Evolutionary conservation across 2,329 filamentous ascomycete genomes (phyloP).

Genomic region (Cladosporium sp.): DNA sequence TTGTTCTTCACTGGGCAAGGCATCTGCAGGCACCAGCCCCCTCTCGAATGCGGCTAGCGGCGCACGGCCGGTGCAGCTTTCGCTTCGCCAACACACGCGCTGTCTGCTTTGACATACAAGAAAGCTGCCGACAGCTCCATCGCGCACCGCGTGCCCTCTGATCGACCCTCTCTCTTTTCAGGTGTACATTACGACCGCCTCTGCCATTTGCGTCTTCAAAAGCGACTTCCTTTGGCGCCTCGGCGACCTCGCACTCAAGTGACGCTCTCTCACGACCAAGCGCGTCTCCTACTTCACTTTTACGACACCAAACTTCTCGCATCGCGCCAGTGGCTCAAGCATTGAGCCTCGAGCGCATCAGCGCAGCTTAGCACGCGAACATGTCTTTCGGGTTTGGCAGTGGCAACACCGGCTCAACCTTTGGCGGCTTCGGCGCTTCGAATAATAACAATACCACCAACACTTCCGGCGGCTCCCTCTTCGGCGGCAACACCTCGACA

Average conservation of each 20-base stretch:
- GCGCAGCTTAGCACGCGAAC: not conserved
- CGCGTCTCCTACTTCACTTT: constrained; percentile 1
- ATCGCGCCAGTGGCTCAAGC: constrained; percentile 2
- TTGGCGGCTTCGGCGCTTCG: constrained; percentile 17
- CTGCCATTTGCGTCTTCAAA: not conserved
- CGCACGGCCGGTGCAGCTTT: constrained; percentile 5
- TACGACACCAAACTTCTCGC: not conserved
- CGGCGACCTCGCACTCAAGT: not conserved
- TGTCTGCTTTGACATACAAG: constrained; percentile 1
- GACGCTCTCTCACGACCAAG: constrained; percentile 4
- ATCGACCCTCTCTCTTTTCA: not conserved
- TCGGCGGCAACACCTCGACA: constrained; percentile 24
- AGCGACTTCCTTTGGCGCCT: not conserved
- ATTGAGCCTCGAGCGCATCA: not conserved
- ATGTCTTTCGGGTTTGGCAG: constrained; percentile 27
- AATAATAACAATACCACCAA: constrained; percentile 18
- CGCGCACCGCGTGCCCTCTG: not conserved
- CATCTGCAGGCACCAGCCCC: not conserved
- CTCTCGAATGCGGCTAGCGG: not conserved
- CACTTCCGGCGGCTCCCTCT: constrained; percentile 28
- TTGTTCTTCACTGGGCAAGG: not conserved
- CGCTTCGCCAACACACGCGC: constrained; percentile 6
- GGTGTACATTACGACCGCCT: constrained; percentile 6
- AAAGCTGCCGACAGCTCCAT: constrained; percentile 5
- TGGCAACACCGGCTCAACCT: constrained; percentile 30